These are phyloP conservation scores for Apiospora rasikravindrae DNA, from an alignment of 2,329 filamentous ascomycete genomes.

Conservation along the genomic window DNA sequence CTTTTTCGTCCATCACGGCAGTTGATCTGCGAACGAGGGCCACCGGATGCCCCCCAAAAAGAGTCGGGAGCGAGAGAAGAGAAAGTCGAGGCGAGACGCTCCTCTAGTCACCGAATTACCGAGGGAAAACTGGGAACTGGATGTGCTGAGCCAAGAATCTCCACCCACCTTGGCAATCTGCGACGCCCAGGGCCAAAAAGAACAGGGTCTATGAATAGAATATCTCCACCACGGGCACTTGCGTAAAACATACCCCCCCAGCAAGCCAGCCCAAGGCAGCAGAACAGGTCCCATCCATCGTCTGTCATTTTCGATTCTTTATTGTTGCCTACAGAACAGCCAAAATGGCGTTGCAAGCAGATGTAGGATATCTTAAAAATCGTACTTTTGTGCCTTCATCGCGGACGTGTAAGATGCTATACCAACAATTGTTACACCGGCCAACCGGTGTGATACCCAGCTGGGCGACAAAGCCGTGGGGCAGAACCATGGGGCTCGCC, in stretches of 20 bases:
- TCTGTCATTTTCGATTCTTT: neutral
- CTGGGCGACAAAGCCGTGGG: neutral
- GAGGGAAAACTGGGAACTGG: neutral
- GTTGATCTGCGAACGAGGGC: conserved; percentile 2
- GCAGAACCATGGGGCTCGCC: neutral
- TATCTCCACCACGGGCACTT: conserved; percentile 1
- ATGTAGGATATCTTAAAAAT: no score
- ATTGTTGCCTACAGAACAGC: neutral
- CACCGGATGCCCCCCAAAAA: neutral
- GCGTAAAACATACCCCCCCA: neutral
- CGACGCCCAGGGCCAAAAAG: neutral
- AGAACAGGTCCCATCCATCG: neutral
- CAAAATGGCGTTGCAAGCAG: neutral
- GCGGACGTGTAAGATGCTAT: no score
- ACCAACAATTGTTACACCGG: no score
- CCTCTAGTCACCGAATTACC: neutral
- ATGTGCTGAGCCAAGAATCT: neutral
- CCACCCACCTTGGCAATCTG: conserved; percentile 14
- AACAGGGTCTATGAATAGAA: conserved; percentile 15
- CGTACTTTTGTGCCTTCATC: no score
- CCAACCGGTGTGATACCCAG: neutral
- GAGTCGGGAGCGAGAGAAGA: neutral
- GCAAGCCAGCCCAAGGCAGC: neutral
- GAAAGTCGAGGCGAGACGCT: neutral
- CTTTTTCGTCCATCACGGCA: neutral